Evolutionary conservation across 805 yeast species (phyloP), one percentile per base, ranked within the genome.

Genomic region (Nakazawaea wyomingensis): DNA sequence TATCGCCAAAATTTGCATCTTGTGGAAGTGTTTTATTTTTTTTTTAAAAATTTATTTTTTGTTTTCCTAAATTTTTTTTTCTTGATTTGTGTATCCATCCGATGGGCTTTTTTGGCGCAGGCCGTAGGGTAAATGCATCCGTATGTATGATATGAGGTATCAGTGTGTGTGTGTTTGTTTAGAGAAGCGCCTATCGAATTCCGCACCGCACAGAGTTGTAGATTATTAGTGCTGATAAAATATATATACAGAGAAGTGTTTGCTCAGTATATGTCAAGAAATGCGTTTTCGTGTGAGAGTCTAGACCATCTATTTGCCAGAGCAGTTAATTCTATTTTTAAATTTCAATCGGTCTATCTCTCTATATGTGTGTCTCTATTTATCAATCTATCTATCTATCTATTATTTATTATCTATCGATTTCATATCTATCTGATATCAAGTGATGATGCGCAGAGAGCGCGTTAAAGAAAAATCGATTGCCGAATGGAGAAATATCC

Each of bases 1-100:
- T 19, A 27, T 40, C 43, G 43, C 43, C 43, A 33, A 20, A 17
- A 31, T 40, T 40, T 33, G 43, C 43, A 40, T 26, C 43, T 40
- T 40, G 43, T 33, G 43, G 43, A 40, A 22, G 37, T 34, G 18
- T 34, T n/a, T n/a, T n/a, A n/a, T 16, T 34, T 34, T 32, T 32
- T 17, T 32, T 32, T 17, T 11, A 8, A 24, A 24, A 24, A 24
- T 24, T 24, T 24, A 24, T 24, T 24, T 24, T 9, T 24, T 10
- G 10, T 24, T 24, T 24, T 24, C 10, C 27, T 29, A 6, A 29
- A 11, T 29, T n/a, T 29, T 29, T 24, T 11, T 24, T 11, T 24
- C 27, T 24, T 24, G 27, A 11, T 24, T 24, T 24, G 27, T 11
- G 11, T 24, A 9, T 9, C 27, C 27, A 24, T 24, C n/a, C 27